Conservation (phyloP, 1,284 basidiomycete species). For the Austroboletus sp. region DNA sequence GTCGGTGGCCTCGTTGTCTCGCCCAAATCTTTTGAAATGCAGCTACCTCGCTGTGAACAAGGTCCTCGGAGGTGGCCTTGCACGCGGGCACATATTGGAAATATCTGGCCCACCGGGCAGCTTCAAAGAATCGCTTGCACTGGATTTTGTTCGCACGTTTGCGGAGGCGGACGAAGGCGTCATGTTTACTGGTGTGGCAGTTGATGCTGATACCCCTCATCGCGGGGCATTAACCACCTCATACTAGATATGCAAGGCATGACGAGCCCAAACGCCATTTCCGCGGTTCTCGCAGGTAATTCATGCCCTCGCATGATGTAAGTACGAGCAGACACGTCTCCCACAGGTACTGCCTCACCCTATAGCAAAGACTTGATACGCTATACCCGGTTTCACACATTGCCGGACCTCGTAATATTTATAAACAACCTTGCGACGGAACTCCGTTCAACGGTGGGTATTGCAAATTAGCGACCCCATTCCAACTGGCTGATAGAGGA, state of each 20-base stretch:
- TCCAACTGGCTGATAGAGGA: slow-evolving; percentile 14
- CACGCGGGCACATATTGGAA: slow-evolving; percentile 56
- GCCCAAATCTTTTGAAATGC: slow-evolving; percentile 26
- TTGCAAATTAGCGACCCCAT: slow-evolving; percentile 13
- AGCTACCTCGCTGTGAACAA: slow-evolving; percentile 48
- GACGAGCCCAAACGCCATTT: slow-evolving; percentile 45
- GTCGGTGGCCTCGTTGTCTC: slow-evolving; percentile 46
- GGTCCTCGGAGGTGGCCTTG: slow-evolving; percentile 55
- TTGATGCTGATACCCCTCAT: not conserved
- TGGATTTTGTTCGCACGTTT: slow-evolving; percentile 45
- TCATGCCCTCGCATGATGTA: slow-evolving; percentile 16
- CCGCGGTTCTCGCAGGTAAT: slow-evolving; percentile 38
- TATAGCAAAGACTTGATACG: slow-evolving; percentile 23
- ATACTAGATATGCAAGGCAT: slow-evolving; percentile 58
- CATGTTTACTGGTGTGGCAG: slow-evolving; percentile 54
- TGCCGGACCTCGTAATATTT: slow-evolving; percentile 55
- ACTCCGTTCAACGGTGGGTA: slow-evolving; percentile 43
- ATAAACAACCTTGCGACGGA: slow-evolving; percentile 47
- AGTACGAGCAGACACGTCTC: slow-evolving; percentile 12
- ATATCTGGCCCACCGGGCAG: slow-evolving; percentile 68
- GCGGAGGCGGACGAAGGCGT: slow-evolving; percentile 43
- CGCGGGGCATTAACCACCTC: slow-evolving; percentile 10
- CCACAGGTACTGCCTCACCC: slow-evolving; percentile 22
- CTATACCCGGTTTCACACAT: slow-evolving; percentile 36
- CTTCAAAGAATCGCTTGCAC: slow-evolving; percentile 51